Evolutionary conservation across 805 yeast species (phyloP).

Genomic region (Myxozyma monticola): DNA sequence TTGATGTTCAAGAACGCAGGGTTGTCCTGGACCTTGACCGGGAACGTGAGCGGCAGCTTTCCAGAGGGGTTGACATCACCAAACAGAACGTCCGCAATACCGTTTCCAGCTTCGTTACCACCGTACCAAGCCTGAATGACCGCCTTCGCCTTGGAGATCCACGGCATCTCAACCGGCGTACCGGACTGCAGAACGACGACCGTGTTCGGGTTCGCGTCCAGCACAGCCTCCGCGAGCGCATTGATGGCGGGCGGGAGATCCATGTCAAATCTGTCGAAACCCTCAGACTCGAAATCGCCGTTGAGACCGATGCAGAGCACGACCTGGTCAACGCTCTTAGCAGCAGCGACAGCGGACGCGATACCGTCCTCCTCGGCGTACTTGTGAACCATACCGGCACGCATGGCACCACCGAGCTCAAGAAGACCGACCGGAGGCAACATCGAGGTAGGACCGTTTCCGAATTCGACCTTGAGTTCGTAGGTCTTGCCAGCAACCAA

Average conservation of each 20-base stretch:
- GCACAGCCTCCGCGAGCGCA: constrained; percentile 48
- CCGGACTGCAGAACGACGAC: constrained; percentile 61
- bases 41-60: constrained; percentile 58
- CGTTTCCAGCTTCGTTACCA: constrained; percentile 59
- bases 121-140: constrained; percentile 58
- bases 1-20: constrained; percentile 57
- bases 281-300: constrained; percentile 61
- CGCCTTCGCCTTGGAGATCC: constrained; percentile 47
- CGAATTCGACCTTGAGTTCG: constrained; percentile 51
- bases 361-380: constrained; percentile 14
- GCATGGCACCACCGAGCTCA: constrained; percentile 11
- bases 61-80: constrained; percentile 65
- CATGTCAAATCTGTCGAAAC: constrained; percentile 55
- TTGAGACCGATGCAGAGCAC: constrained; percentile 53
- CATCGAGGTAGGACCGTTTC: constrained; percentile 47
- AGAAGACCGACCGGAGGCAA: background rate
- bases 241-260: constrained; percentile 52
- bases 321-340: constrained; percentile 54
- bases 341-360: constrained; percentile 48
- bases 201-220: constrained; percentile 51
- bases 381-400: background rate
- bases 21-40: constrained; percentile 52
- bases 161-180: constrained; percentile 61
- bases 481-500: constrained; percentile 50
- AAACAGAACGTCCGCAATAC: constrained; percentile 57